Evolutionary conservation across 805 yeast species (phyloP).

Genomic region (Isabelozyma pseudorhagii): DNA sequence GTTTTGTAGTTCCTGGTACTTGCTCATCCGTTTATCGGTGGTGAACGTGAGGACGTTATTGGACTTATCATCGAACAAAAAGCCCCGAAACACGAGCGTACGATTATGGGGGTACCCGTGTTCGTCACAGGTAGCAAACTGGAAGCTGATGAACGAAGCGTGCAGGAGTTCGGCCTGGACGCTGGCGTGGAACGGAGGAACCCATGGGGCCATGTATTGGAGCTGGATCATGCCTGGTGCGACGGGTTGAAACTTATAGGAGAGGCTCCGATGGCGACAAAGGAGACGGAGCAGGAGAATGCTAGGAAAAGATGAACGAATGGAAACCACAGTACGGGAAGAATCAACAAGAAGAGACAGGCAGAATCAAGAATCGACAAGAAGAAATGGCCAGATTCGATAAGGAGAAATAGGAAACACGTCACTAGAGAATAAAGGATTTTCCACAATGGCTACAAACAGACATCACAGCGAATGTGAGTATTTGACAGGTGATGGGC

Average conservation of each 20-base stretch:
- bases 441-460: neutral
- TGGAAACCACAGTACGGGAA: too few species aligned
- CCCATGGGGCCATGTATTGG: conserved; percentile 67
- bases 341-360: too few species aligned
- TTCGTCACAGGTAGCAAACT: conserved; percentile 63
- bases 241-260: too few species aligned
- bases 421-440: neutral
- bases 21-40: conserved; percentile 69
- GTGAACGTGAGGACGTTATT: conserved; percentile 67
- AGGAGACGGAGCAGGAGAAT: too few species aligned
- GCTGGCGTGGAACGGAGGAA: conserved; percentile 58
- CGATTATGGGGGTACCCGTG: conserved; percentile 59
- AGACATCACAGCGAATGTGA: neutral
- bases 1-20: conserved; percentile 48
- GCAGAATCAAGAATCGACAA: too few species aligned
- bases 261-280: too few species aligned
- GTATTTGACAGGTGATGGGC: too few species aligned
- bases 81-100: conserved; percentile 72
- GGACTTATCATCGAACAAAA: conserved; percentile 64
- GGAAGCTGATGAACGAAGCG: conserved; percentile 57
- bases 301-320: too few species aligned
- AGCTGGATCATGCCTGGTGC: conserved; percentile 19
- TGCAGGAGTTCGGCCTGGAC: conserved; percentile 41
- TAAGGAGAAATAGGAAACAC: neutral
- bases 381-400: too few species aligned